Percentiles rank a stretch among this genome's conserved stretches.
These are phyloP conservation scores for Eleusine coracana DNA, from an alignment of 176 grass and related monocot species.

Conservation along the genomic window DNA sequence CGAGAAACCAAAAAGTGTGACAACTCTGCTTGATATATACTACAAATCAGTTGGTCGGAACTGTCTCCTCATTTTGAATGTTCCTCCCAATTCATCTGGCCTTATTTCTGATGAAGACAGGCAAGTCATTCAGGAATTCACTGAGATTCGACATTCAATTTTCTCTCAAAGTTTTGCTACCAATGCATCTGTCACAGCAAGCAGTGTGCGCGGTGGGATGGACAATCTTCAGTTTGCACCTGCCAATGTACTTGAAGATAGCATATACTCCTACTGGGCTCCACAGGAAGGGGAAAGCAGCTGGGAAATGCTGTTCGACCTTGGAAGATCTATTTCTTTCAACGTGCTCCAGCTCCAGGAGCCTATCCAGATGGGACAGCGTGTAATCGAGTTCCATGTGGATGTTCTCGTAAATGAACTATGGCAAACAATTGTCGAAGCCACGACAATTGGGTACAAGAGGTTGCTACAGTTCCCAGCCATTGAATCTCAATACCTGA, in stretches of 20 bases:
- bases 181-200: slow-evolving; percentile 64
- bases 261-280: slow-evolving; percentile 79
- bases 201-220: slow-evolving; percentile 62
- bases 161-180: slow-evolving; percentile 75
- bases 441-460: slow-evolving; percentile 88
- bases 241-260: slow-evolving; percentile 58
- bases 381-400: slow-evolving; percentile 73
- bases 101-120: slow-evolving; percentile 77
- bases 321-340: slow-evolving; percentile 55
- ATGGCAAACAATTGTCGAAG: slow-evolving; percentile 62
- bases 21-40: slow-evolving; percentile 81
- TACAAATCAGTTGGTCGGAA: slow-evolving; percentile 97
- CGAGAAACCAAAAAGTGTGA: slow-evolving; percentile 70
- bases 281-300: slow-evolving; percentile 58
- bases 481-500: slow-evolving; percentile 53
- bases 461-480: slow-evolving; percentile 64
- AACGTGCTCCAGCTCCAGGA: slow-evolving; percentile 88
- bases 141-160: slow-evolving; percentile 59
- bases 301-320: slow-evolving; percentile 70
- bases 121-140: slow-evolving; percentile 78
- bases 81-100: slow-evolving; percentile 85
- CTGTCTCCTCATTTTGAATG: slow-evolving; percentile 91
- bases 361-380: slow-evolving; percentile 95
- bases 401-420: slow-evolving; percentile 50
- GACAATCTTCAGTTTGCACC: slow-evolving; percentile 61